phyloP scores from a whole-genome alignment of 2,329 filamentous ascomycete species.

The Dothidotthia symphoricarpi region DNA sequence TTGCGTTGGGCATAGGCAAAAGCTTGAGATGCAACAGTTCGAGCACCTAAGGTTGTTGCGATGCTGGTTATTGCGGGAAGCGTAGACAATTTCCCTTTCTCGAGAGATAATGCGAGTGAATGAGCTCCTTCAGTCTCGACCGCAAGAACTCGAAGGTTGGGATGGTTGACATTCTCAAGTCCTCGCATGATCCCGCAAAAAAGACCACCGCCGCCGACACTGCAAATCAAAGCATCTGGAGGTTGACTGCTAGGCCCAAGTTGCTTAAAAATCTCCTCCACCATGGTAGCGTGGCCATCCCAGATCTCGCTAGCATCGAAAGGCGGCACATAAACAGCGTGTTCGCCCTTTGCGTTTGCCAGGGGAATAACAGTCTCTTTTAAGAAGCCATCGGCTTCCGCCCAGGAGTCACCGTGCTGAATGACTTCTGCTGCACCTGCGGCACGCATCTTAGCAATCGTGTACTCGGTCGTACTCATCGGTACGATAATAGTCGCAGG shows the following conservation, averaged over 20 bases:
- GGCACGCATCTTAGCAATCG: constrained; percentile 67
- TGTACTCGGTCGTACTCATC: constrained; percentile 61
- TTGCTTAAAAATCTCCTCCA: constrained; percentile 52
- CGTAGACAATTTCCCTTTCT: constrained; percentile 57
- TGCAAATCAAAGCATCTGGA: constrained; percentile 71
- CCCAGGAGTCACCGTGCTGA: constrained; percentile 66
- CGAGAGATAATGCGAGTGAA: constrained; percentile 63
- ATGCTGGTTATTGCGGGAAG: constrained; percentile 71
- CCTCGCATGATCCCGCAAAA: constrained; percentile 74
- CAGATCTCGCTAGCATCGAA: constrained; percentile 69
- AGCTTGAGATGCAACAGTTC: constrained; percentile 65
- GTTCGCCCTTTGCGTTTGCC: too few species aligned
- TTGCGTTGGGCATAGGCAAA: constrained; percentile 62
- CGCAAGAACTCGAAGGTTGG: constrained; percentile 57
- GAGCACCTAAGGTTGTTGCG: constrained; percentile 72
- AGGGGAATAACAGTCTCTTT: too few species aligned
- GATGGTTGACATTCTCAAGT: constrained; percentile 50
- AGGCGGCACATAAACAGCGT: constrained; percentile 62
- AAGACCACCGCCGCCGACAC: constrained; percentile 76
- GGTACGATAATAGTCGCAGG: constrained; percentile 77
- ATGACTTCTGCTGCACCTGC: constrained; percentile 68
- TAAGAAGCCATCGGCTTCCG: constrained; percentile 67
- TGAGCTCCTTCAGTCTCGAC: constrained; percentile 76
- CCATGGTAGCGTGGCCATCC: constrained; percentile 61
- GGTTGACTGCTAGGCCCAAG: constrained; percentile 44